Base-by-base conservation (phyloP, 2,329 filamentous ascomycete species). In the Pseudocercospora fuligena region DNA sequence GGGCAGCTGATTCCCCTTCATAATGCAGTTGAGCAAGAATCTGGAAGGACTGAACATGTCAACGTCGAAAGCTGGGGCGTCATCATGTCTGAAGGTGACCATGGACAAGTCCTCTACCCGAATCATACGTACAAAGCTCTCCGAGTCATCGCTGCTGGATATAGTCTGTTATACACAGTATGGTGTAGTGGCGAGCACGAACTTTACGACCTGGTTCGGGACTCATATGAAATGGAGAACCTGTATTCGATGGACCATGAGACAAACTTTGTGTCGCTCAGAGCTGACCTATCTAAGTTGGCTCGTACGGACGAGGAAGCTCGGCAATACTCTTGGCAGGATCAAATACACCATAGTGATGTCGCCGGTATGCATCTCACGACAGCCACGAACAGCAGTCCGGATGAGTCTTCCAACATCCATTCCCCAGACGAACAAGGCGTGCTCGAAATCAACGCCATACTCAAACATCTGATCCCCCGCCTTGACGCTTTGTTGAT, bases 161-260 rank as follows among this genome's bases (percentile, higher is more conserved):
- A 90, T 72, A 87, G 85, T 71, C 74, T 91, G 5, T 87, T 88
- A 67, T 92, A 92, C 72, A 84, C 87, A 0, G 87, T 90, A 0
- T 92, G 89, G 89, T 92, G 90, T 73, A 89, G 79, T 14, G 87
- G 88, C 60, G 88, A 90, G 54, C 85, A 87, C 63, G 89, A 92
- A 74, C 82, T 90, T 1, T 92, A 91, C 73, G 84, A 91, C 33
- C 61, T 76, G 47, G 16, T 67, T 19, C 47, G 46, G n/a, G 72
- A 75, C 51, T 69, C 70, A 0, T 71, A 75, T 60, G 63, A 74
- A 61, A 73, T 67, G 61, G 46, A 68, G 8, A 74, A 75, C 53
- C 46, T 74, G 12, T 64, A 66, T 21, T 19, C 36, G 6, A 31
- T 23, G 23, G 21, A 65, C 14, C 40, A 65, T 16, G 47, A 56